Evolutionary conservation across 495 filamentous ascomycete species (phyloP).

Genomic region (Penicillium macrosclerotiorum): DNA sequence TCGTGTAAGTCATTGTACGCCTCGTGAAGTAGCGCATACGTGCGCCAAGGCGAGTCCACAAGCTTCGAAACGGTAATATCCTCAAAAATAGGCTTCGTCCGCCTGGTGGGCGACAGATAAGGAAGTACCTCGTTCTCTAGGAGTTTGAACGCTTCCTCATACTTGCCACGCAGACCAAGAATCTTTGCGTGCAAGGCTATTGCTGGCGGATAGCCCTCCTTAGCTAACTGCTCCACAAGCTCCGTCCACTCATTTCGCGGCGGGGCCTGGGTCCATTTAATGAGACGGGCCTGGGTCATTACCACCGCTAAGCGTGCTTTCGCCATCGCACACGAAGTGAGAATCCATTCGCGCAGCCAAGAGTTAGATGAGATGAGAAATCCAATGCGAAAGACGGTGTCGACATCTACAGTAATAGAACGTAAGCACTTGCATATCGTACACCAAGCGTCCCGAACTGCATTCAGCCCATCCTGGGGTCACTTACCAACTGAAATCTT

Average conservation of each 20-base stretch:
- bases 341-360: constrained; percentile 21
- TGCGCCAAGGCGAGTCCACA: constrained; percentile 25
- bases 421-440: too few species aligned
- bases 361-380: constrained; percentile 1
- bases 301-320: constrained; percentile 12
- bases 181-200: constrained; percentile 32
- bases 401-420: constrained; percentile 23
- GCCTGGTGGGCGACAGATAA: constrained; percentile 13
- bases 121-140: constrained; percentile 25
- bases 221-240: constrained; percentile 21
- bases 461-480: too few species aligned
- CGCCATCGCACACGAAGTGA: constrained; percentile 25
- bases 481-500: constrained; percentile 29
- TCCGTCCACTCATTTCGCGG: constrained; percentile 11
- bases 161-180: constrained; percentile 19
- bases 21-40: constrained; percentile 24
- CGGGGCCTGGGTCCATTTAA: constrained; percentile 2
- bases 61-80: constrained; percentile 11
- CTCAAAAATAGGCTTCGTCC: not conserved
- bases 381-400: constrained; percentile 29
- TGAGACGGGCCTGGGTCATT: constrained; percentile 7
- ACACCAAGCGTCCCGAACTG: too few species aligned
- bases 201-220: constrained; percentile 26
- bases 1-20: constrained; percentile 1
- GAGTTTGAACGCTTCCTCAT: constrained; percentile 20